A percentile compares a stretch with the other conserved stretches of the same genome.
These are phyloP conservation scores for Scutellaria galericulata DNA, from an alignment of 257 asterid species.

Conservation along the genomic window DNA sequence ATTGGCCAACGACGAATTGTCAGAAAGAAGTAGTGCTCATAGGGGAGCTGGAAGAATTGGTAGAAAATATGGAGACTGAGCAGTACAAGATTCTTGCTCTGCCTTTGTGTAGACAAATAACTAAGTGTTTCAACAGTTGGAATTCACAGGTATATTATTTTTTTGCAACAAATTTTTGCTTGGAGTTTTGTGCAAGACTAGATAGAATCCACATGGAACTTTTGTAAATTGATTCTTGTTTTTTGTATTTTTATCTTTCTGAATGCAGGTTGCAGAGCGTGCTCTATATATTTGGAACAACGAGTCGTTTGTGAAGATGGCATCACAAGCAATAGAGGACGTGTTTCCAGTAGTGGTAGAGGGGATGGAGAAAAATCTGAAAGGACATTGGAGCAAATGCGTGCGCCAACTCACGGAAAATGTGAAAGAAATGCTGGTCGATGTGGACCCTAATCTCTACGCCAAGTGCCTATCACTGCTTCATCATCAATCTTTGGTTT, in stretches of 20 bases:
- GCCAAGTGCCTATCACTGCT: constrained; percentile 58
- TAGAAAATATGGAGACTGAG: constrained; percentile 52
- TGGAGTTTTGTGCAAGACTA: no score
- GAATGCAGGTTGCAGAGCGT: constrained; percentile 77
- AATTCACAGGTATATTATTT: constrained; percentile 71
- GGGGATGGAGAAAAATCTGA: constrained; percentile 76
- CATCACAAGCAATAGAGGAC: constrained; percentile 52
- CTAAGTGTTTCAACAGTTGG: constrained; percentile 71
- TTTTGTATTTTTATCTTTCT: background rate
- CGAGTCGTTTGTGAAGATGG: constrained; percentile 84
- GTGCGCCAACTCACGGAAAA: constrained; percentile 70
- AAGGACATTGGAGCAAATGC: constrained; percentile 70
- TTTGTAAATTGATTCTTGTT: background rate
- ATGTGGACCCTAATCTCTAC: constrained; percentile 67
- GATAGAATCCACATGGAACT: no score
- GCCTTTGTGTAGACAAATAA: constrained; percentile 66
- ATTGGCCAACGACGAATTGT: constrained; percentile 76
- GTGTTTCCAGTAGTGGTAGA: constrained; percentile 64
- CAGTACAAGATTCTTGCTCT: constrained; percentile 54
- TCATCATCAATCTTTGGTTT: constrained; percentile 39
- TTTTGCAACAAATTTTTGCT: background rate
- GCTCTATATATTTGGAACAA: constrained; percentile 88
- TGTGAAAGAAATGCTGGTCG: constrained; percentile 73
- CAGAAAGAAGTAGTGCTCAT: constrained; percentile 78
- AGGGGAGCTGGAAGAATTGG: constrained; percentile 77